phyloP scores from a whole-genome alignment of 2,329 filamentous ascomycete species.

The Fusarium falciforme region DNA sequence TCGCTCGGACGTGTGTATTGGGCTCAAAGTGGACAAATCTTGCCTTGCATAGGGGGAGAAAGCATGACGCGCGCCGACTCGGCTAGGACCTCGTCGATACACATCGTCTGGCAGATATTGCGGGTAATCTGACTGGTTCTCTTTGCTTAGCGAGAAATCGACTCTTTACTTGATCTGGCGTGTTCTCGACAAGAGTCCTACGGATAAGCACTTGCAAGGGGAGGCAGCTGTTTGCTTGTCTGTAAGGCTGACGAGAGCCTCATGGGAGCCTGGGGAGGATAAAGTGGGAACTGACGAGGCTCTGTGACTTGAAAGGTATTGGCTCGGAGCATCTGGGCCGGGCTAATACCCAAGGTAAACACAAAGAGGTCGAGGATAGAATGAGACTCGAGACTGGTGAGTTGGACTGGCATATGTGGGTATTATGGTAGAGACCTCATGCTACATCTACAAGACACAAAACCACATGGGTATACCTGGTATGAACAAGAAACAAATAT shows the following conservation, averaged over 20 bases:
- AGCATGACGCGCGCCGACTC: conserved; percentile 16
- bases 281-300: conserved; percentile 21
- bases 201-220: conserved; percentile 43
- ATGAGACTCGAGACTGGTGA: background rate
- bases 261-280: background rate
- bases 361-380: background rate
- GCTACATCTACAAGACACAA: background rate
- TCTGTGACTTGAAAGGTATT: background rate
- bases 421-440: background rate
- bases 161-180: conserved; percentile 1
- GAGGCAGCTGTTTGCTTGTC: conserved; percentile 11
- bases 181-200: conserved; percentile 23
- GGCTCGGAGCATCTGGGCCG: conserved; percentile 1
- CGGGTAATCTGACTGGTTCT: conserved; percentile 5
- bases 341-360: background rate
- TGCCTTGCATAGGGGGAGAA: conserved; percentile 10
- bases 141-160: conserved; percentile 5
- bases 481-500: conserved; percentile 13
- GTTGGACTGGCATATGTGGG: background rate
- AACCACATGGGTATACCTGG: background rate
- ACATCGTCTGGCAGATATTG: background rate
- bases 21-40: conserved; percentile 6
- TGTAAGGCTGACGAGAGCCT: conserved; percentile 45
- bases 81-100: background rate
- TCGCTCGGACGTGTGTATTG: background rate